phyloP scores from a whole-genome alignment of 768 basidiomycete species.

The Hericium erinaceus region DNA sequence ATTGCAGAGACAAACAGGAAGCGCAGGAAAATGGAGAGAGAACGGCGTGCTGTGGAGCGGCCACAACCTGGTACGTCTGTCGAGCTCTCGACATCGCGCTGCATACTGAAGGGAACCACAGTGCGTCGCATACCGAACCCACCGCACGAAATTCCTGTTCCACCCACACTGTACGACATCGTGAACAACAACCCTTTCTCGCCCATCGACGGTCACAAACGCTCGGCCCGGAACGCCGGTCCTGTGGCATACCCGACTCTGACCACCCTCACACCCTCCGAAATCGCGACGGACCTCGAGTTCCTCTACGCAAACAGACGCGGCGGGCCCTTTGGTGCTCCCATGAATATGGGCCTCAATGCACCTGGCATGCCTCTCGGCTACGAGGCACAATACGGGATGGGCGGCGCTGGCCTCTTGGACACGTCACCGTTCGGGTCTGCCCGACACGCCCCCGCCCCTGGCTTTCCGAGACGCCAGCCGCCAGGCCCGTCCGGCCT shows the following conservation, averaged over 20 bases:
- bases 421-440: constrained; percentile 7
- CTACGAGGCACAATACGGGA: neutral
- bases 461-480: constrained; percentile 1
- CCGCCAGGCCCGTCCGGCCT: constrained; percentile 11
- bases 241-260: constrained; percentile 23
- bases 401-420: neutral
- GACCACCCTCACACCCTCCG: constrained; percentile 18
- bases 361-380: constrained; percentile 1
- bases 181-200: constrained; percentile 47
- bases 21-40: constrained; percentile 74
- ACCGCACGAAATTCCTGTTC: constrained; percentile 40
- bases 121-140: constrained; percentile 55
- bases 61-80: constrained; percentile 55
- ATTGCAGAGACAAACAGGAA: constrained; percentile 86
- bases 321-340: neutral
- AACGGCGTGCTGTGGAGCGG: constrained; percentile 70
- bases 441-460: constrained; percentile 3
- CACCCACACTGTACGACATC: constrained; percentile 61
- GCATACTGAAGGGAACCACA: constrained; percentile 14
- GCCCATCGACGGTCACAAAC: constrained; percentile 14
- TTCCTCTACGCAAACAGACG: constrained; percentile 19
- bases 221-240: constrained; percentile 8
- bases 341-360: constrained; percentile 6
- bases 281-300: constrained; percentile 25
- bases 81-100: neutral